Conservation (phyloP, 2,329 filamentous ascomycete species). For the Penicillium decumbens region DNA sequence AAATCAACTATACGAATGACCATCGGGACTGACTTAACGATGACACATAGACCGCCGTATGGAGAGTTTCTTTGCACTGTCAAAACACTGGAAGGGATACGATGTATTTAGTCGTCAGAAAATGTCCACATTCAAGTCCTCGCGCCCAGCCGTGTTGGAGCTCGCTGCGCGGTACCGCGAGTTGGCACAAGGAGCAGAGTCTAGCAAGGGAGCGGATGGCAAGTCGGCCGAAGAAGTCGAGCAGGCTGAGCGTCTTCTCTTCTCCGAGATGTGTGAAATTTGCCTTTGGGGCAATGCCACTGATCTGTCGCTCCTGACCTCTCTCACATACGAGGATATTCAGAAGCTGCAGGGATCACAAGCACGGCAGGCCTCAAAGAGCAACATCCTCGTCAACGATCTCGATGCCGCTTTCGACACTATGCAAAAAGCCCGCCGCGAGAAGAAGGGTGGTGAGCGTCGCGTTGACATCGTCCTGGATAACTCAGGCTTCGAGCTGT, state of each 20-base stretch:
- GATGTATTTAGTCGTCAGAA: conserved; percentile 89
- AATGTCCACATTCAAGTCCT: conserved; percentile 85
- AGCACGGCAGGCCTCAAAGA: conserved; percentile 78
- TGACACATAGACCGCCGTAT: conserved; percentile 59
- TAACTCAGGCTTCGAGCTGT: conserved; percentile 95
- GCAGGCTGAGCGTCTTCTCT: conserved; percentile 70
- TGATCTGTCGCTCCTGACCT: conserved; percentile 84
- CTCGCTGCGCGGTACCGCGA: conserved; percentile 74
- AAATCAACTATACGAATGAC: not conserved
- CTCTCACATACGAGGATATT: conserved; percentile 88
- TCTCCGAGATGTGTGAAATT: conserved; percentile 91
- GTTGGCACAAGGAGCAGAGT: conserved; percentile 63
- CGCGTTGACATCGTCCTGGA: conserved; percentile 92
- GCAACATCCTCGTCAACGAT: conserved; percentile 90
- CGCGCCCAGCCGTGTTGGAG: conserved; percentile 77
- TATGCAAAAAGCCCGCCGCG: conserved; percentile 45
- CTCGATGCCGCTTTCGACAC: conserved; percentile 61
- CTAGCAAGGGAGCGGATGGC: conserved; percentile 43
- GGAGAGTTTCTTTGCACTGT: conserved; percentile 69
- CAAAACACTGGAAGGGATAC: conserved; percentile 79
- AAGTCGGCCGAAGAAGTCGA: conserved; percentile 48
- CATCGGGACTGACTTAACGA: conserved; percentile 19
- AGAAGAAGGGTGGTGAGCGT: conserved; percentile 60
- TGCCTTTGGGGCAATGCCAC: conserved; percentile 97
- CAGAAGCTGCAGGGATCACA: conserved; percentile 90